phyloP scores from a whole-genome alignment of 106 monocot genomes.

The Dioscorea alata region DNA sequence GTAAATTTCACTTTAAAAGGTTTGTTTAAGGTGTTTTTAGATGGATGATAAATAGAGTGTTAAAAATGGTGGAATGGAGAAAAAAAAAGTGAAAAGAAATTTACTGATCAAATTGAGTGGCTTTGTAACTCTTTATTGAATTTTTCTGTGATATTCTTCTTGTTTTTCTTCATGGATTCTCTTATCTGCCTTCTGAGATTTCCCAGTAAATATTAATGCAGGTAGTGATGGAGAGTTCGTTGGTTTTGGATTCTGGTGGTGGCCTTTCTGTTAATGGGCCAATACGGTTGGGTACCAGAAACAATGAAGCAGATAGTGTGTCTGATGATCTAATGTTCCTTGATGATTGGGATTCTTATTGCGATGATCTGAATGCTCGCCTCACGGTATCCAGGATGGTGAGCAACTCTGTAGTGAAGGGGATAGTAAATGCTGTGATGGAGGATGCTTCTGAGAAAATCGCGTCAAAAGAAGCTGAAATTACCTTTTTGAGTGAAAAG shows the following conservation, averaged over 20 bases:
- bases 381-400: constrained; percentile 80
- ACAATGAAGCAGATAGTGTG: no score
- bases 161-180: no score
- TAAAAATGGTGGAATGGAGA: no score
- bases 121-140: no score
- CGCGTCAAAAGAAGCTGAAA: constrained; percentile 42
- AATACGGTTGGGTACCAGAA: not conserved
- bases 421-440: constrained; percentile 55
- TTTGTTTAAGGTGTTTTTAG: no score
- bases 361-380: constrained; percentile 52
- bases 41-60: no score
- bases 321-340: constrained; percentile 18
- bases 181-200: no score
- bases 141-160: no score
- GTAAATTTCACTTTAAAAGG: no score
- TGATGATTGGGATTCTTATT: constrained; percentile 58
- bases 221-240: not conserved
- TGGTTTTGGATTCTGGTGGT: not conserved
- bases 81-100: no score
- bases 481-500: constrained; percentile 23
- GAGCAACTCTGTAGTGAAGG: constrained; percentile 57
- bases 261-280: not conserved
- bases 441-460: constrained; percentile 52
- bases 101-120: no score
- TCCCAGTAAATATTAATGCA: not conserved